Conservation (phyloP, 179 eudicot species). For the Silene noctiflora region DNA sequence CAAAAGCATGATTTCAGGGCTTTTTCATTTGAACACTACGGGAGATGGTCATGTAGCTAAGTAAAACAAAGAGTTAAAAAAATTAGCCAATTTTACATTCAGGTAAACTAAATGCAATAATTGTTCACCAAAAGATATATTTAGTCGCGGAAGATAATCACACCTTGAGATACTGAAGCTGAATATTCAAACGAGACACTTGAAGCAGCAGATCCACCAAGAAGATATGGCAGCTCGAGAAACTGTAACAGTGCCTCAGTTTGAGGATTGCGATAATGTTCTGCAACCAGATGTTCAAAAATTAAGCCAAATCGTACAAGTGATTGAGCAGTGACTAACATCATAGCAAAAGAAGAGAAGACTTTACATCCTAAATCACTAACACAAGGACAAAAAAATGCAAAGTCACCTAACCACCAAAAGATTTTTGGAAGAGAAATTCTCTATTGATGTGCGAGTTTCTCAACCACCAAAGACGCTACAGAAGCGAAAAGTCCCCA, state of each 20-base stretch:
- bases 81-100: not conserved
- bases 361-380: not conserved
- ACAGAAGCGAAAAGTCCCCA: not conserved
- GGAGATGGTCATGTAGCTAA: not conserved
- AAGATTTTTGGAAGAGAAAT: not conserved
- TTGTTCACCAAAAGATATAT: not conserved
- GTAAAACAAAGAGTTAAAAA: not conserved
- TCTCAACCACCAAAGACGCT: not conserved
- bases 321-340: not conserved
- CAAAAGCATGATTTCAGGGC: too few species aligned
- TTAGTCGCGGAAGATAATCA: slow-evolving; percentile 16
- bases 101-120: not conserved
- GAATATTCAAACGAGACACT: slow-evolving; percentile 32
- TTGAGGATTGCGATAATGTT: slow-evolving; percentile 67
- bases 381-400: not conserved
- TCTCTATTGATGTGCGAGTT: not conserved
- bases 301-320: not conserved
- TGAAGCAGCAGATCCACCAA: slow-evolving; percentile 42
- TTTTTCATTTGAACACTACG: not conserved
- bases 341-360: not conserved
- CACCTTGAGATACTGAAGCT: slow-evolving; percentile 37
- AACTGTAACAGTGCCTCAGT: slow-evolving; percentile 65
- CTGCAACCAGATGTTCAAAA: slow-evolving; percentile 32
- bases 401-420: slow-evolving; percentile 1
- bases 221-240: slow-evolving; percentile 73